phyloP scores from a whole-genome alignment of 306 rosid genomes.

The Hylodesmum podocarpum region DNA sequence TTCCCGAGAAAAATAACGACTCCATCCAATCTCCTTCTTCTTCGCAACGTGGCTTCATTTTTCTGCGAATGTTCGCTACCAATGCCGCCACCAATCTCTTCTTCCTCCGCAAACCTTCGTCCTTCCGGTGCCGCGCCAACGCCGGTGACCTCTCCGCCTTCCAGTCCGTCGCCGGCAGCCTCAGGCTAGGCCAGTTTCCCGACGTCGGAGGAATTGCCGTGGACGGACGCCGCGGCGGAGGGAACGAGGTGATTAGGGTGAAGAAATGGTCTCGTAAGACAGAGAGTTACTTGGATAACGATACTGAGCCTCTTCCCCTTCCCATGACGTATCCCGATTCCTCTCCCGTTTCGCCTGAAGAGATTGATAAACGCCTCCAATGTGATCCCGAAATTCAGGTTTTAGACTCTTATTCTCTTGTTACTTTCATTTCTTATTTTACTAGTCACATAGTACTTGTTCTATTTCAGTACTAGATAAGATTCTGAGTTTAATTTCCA shows the following conservation, averaged over 20 bases:
- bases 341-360: conserved; percentile 68
- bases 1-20: not conserved
- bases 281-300: conserved; percentile 74
- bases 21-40: not conserved
- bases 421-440: not conserved
- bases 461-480: not conserved
- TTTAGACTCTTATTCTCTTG: not conserved
- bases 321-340: conserved; percentile 87
- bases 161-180: conserved; percentile 56
- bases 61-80: conserved; percentile 59
- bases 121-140: conserved; percentile 53
- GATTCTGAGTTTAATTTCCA: too few species aligned
- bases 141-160: conserved; percentile 51
- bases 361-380: conserved; percentile 70
- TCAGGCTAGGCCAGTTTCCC: conserved; percentile 42
- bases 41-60: not conserved
- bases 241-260: conserved; percentile 47
- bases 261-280: conserved; percentile 73
- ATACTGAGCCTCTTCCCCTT: conserved; percentile 74
- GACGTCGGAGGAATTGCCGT: conserved; percentile 49
- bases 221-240: conserved; percentile 37
- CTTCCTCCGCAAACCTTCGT: conserved; percentile 30
- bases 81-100: conserved; percentile 49
- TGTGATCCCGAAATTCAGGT: conserved; percentile 80
- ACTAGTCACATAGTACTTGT: not conserved